A percentile compares a stretch with the other conserved stretches of the same genome.
phyloP scores from a whole-genome alignment of 1,284 basidiomycete genomes.

The Cryptococcus neoformans region DNA sequence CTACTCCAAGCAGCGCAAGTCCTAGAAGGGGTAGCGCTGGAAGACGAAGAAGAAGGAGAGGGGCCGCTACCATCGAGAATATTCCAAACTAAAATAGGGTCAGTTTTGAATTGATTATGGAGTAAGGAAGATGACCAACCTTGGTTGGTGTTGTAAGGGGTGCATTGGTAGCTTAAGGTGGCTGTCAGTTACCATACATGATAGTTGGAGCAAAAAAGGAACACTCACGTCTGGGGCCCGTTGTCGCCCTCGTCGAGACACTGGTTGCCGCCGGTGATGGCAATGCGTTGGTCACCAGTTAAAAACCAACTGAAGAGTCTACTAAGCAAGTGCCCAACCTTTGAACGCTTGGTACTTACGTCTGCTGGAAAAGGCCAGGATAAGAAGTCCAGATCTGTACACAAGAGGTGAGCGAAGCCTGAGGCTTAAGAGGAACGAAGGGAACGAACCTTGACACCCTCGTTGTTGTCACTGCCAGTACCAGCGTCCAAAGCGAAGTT shows the following conservation, averaged over 20 bases:
- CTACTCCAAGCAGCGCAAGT: not conserved
- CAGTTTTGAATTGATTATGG: no score
- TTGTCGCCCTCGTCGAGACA: slow-evolving; percentile 30
- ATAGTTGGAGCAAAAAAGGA: not conserved
- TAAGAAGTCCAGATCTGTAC: slow-evolving; percentile 20
- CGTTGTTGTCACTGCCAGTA: slow-evolving; percentile 14
- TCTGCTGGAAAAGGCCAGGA: slow-evolving; percentile 24
- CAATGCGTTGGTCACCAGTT: slow-evolving; percentile 35
- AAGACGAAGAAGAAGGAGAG: not conserved
- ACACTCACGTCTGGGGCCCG: slow-evolving; percentile 31
- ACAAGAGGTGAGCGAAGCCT: not conserved
- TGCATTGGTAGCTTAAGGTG: not conserved
- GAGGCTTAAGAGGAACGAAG: not conserved
- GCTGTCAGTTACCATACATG: not conserved
- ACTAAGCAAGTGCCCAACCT: no score
- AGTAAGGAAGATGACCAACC: not conserved
- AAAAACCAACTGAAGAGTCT: slow-evolving; percentile 9
- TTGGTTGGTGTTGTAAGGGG: slow-evolving; percentile 12
- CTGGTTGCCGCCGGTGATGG: slow-evolving; percentile 29
- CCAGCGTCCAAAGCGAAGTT: slow-evolving; percentile 28
- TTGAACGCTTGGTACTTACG: not conserved
- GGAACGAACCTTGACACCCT: slow-evolving; percentile 14
- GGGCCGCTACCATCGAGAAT: not conserved
- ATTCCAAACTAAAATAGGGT: no score
- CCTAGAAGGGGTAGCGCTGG: not conserved